Conservation (phyloP, 768 basidiomycete species). For the Holtermanniella nyarrowii region DNA sequence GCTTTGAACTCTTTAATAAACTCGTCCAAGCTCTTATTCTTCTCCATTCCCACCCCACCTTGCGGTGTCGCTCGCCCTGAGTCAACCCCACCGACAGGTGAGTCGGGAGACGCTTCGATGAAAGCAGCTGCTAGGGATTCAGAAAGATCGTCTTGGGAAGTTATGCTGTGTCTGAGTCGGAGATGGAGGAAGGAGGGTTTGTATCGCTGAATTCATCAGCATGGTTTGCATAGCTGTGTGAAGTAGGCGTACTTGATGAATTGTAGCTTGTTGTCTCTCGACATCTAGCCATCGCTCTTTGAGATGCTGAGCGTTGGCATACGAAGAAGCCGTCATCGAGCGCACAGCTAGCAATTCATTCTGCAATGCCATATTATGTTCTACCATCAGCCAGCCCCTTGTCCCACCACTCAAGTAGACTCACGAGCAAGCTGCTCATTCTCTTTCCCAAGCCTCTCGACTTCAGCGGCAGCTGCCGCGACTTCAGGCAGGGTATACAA, state of each 20-base stretch:
- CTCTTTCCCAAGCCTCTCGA: constrained; percentile 66
- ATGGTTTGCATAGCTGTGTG: neutral
- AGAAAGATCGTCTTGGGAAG: constrained; percentile 79
- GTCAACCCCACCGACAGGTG: constrained; percentile 41
- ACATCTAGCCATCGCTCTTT: constrained; percentile 77
- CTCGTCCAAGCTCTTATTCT: constrained; percentile 57
- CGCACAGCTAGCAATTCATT: constrained; percentile 65
- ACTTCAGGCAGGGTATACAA: constrained; percentile 70
- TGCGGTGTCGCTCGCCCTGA: constrained; percentile 17
- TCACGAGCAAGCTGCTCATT: constrained; percentile 78
- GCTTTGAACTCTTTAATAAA: constrained; percentile 85
- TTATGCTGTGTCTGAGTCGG: constrained; percentile 75
- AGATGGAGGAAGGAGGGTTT: constrained; percentile 78
- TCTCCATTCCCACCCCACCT: constrained; percentile 34
- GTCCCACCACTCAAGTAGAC: constrained; percentile 29
- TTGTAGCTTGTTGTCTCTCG: constrained; percentile 75
- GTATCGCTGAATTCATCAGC: constrained; percentile 51
- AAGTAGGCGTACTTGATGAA: constrained; percentile 60
- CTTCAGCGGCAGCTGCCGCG: constrained; percentile 61
- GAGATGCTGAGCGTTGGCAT: constrained; percentile 71
- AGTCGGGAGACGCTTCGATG: constrained; percentile 47
- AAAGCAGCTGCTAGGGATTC: constrained; percentile 77
- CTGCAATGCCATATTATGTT: constrained; percentile 63
- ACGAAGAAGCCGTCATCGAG: constrained; percentile 72
- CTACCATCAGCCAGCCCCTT: constrained; percentile 41